These are phyloP conservation scores for Xylaria digitata DNA, from an alignment of 2,329 filamentous ascomycete species.

Conservation along the genomic window DNA sequence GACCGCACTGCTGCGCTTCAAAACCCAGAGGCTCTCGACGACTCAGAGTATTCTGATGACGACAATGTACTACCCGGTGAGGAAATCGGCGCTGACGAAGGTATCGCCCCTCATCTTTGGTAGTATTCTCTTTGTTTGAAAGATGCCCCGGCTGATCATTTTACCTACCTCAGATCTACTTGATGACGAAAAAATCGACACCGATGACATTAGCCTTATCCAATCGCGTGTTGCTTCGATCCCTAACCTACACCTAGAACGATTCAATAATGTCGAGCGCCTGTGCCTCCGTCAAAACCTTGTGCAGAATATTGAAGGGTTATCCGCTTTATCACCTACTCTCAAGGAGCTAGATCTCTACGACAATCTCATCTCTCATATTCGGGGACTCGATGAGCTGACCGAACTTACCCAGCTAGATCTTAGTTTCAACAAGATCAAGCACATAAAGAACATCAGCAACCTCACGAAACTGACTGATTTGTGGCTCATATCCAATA, in stretches of 20 bases:
- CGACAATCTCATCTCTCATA: constrained; percentile 91
- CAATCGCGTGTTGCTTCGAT: constrained; percentile 87
- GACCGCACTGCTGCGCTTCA: constrained; percentile 74
- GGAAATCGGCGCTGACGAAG: constrained; percentile 83
- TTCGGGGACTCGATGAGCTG: constrained; percentile 84
- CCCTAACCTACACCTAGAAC: constrained; percentile 79
- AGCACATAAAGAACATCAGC: constrained; percentile 90
- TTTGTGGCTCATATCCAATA: constrained; percentile 94
- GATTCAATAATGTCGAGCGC: constrained; percentile 80
- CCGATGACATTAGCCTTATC: constrained; percentile 87
- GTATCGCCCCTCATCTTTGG: constrained; percentile 55
- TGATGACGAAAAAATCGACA: constrained; percentile 69
- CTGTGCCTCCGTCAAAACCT: constrained; percentile 94
- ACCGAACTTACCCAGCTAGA: constrained; percentile 82
- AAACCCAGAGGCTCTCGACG: constrained; percentile 85
- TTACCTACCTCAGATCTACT: constrained; percentile 62
- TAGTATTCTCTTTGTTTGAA: constrained; percentile 8
- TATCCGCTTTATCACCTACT: constrained; percentile 71
- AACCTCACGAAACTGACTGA: constrained; percentile 83
- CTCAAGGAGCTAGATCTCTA: constrained; percentile 92
- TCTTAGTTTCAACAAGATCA: constrained; percentile 98
- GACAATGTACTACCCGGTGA: constrained; percentile 76
- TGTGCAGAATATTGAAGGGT: constrained; percentile 82
- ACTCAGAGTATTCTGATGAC: constrained; percentile 85
- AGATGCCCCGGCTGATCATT: constrained; percentile 38